Evolutionary conservation across 2,329 filamentous ascomycete species (phyloP), one percentile per base, ranked within the genome.

Genomic region (Cladosporium velox): DNA sequence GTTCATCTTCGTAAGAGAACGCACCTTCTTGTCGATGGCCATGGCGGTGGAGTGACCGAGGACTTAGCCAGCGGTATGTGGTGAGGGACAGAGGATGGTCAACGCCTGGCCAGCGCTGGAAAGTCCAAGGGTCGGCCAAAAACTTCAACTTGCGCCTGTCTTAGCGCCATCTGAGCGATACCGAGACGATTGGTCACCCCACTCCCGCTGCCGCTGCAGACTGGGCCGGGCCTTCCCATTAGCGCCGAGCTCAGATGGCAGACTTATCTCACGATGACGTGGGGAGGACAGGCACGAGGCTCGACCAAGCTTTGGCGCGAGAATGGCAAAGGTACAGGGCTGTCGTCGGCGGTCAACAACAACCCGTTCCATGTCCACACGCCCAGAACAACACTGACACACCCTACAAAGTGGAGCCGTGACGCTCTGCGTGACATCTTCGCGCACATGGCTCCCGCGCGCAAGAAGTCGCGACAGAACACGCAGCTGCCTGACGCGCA

Each of bases 11-110:
- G 4, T 38, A 59, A n/a, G 47, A 67, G n/a, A 12, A 41, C 32
- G 64, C 71, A 85, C 86, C 82, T 98, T 98, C 86, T 98, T 97
- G 77, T 98, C 92, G 75, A 98, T 94, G 76, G 92, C 93, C 95
- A 98, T 98, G 66, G 67, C 66, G 66, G 67, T 66, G 66, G 18
- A 59, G 24, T 6, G 24, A 59, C 57, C 57, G 57, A 59, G 57
- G 57, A 59, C 57, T 41, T 41, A 47, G 26, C 57, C 38, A 54
- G 55, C 52, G 38, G 55, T 60, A 26, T 59, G 55, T 38, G 47
- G 21, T 26, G 28, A 54, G 28, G 24, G 18, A 54, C 49, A 30
- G 49, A 54, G 24, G 49, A 54, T 47, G 41, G n/a, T 47, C 41
- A 47, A 47, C 41, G 41, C 41, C 41, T 21, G 41, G 41, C 41